phyloP scores from a whole-genome alignment of 257 asterid genomes.

The Scutellaria baicalensis region DNA sequence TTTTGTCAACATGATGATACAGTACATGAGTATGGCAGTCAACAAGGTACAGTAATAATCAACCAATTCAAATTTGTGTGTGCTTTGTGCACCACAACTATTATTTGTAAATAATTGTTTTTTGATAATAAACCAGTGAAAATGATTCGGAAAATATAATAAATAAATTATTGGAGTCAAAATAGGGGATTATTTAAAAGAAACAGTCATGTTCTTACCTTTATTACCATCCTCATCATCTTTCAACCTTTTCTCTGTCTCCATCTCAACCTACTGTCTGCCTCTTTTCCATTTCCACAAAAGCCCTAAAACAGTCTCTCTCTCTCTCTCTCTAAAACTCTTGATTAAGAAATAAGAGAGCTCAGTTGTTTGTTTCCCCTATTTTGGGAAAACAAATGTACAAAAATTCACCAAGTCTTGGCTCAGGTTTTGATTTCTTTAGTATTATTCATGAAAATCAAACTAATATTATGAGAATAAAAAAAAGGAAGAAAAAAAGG shows the following conservation, averaged over 20 bases:
- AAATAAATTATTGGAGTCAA: not conserved
- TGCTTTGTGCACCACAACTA: too few species aligned
- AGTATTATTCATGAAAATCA: not conserved
- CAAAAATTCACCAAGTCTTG: constrained; percentile 18
- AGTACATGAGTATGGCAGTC: too few species aligned
- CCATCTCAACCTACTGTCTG: constrained; percentile 40
- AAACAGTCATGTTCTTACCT: constrained; percentile 8
- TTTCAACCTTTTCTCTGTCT: constrained; percentile 43
- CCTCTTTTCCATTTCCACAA: constrained; percentile 36
- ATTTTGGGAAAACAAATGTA: constrained; percentile 34
- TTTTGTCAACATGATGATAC: too few species aligned
- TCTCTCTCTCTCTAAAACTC: constrained; percentile 17
- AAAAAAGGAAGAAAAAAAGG: not conserved
- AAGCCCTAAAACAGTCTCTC: constrained; percentile 37
- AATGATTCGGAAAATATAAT: not conserved
- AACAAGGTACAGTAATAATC: too few species aligned
- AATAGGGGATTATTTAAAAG: not conserved
- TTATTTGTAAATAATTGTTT: too few species aligned
- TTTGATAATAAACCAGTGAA: not conserved
- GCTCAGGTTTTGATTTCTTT: not conserved
- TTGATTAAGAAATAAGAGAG: constrained; percentile 2
- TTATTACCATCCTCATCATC: constrained; percentile 21
- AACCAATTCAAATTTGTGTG: too few species aligned
- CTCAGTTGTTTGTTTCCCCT: constrained; percentile 39
- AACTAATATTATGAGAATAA: not conserved